A percentile compares a stretch with the other conserved stretches of the same genome.
Evolutionary conservation across 1,284 basidiomycete genomes (phyloP).

Genomic region (Pseudozyma sp.): DNA sequence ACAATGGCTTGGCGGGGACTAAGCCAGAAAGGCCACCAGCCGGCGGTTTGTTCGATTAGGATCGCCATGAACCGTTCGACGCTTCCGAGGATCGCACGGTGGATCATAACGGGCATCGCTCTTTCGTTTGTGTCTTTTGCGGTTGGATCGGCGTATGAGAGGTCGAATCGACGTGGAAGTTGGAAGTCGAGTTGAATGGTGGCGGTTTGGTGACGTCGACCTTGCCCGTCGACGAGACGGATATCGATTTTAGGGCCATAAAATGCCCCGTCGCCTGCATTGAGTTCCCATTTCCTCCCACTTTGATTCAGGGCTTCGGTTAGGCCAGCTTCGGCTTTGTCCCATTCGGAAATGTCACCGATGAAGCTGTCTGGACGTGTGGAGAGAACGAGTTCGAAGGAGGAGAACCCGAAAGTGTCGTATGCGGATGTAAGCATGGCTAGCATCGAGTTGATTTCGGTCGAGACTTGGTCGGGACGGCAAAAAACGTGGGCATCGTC

Average conservation of each 20-base stretch:
- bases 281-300: constrained; percentile 55
- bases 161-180: constrained; percentile 62
- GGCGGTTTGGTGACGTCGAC: constrained; percentile 64
- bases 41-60: constrained; percentile 61
- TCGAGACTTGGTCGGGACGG: constrained; percentile 53
- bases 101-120: constrained; percentile 64
- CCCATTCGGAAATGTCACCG: constrained; percentile 59
- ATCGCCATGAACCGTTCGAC: constrained; percentile 68
- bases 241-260: constrained; percentile 69
- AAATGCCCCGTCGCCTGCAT: constrained; percentile 66
- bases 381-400: constrained; percentile 66
- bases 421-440: constrained; percentile 66
- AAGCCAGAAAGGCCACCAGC: constrained; percentile 68
- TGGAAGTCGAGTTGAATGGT: constrained; percentile 69
- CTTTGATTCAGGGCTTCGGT: constrained; percentile 53
- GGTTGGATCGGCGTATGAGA: constrained; percentile 51
- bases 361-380: constrained; percentile 62
- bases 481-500: constrained; percentile 69
- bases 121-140: constrained; percentile 13
- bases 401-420: constrained; percentile 61
- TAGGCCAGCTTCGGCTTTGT: constrained; percentile 57
- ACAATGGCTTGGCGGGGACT: constrained; percentile 63
- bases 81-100: constrained; percentile 67
- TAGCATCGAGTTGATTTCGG: constrained; percentile 64
- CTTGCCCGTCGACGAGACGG: constrained; percentile 62